Base-by-base conservation (phyloP, 202 grass and related monocot species). In the Carex sylvatica region DNA sequence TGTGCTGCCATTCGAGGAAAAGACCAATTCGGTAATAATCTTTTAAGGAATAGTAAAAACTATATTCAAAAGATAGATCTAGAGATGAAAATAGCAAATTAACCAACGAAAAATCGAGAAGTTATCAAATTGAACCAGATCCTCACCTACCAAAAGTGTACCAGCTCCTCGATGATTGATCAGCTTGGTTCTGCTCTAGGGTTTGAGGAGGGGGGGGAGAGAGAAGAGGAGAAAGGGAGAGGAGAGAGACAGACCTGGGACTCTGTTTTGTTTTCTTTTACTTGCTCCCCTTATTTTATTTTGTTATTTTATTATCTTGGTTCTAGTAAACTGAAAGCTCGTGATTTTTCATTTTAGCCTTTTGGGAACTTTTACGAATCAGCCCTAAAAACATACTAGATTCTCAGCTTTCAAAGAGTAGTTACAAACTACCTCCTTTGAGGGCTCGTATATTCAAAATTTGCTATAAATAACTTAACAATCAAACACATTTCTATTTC, bases 271-370 rank as follows among this genome's bases (percentile, higher is more conserved):
- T 79, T 85, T 80, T 78, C 10, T 47, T 74, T 55, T 71, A 33
- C 28, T 69, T 52, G 54, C 64, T 69, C 24, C 49, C 46, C 49
- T 66, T 84, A 63, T 74, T 77, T 84, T 84, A 84, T 47, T 65
- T 74, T 6, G 6, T 63, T 74, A 46, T 19, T 55, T 66, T 33
- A 84, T 51, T 61, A 66, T 68, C 61, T 68, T 35, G 79, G 79
- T 82, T 82, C 40, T 26, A 46, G 66, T 81, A 49, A 81, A 81
- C 38, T 81, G 9, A 3, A 18, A 51, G 63, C 42, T 81, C 22
- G 55, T 53, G 40, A 68, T 68, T 81, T 67, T 11, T 64, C 7
- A 16, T 54, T 79, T 81, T 65, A 6, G 46, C 23, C 6, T 68
- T 81, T 67, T 65, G 14, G 46, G 20, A 9, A 54, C 0, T 68